Evolutionary conservation across 2,329 filamentous ascomycete species (phyloP).

Genomic region (Neurospora crassa): DNA sequence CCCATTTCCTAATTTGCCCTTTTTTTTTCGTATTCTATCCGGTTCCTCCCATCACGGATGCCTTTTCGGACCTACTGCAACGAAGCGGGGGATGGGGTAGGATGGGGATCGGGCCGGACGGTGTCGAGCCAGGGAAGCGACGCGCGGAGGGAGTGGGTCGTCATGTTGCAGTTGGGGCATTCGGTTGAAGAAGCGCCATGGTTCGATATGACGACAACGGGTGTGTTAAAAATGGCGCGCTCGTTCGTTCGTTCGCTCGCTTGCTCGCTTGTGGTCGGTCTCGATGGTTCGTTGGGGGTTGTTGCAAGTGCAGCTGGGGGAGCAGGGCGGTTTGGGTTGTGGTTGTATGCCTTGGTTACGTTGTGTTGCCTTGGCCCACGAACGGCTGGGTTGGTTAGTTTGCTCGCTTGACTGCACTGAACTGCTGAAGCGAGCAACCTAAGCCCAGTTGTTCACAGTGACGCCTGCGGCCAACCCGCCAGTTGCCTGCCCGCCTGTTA

Average conservation of each 20-base stretch:
- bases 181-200: not conserved
- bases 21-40: not conserved
- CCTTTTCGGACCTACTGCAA: constrained; percentile 1
- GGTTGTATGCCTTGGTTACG: constrained; percentile 5
- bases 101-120: not conserved
- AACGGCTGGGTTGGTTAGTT: constrained; percentile 3
- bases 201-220: not conserved
- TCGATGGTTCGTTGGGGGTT: not conserved
- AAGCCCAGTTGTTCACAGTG: constrained; percentile 3
- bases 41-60: not conserved
- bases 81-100: not conserved
- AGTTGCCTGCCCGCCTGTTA: not conserved
- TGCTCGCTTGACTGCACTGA: constrained; percentile 16
- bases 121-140: not conserved
- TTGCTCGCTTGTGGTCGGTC: not conserved
- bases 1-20: not conserved
- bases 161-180: not conserved
- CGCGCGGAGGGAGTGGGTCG: not conserved
- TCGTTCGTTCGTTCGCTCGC: not conserved
- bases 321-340: not conserved
- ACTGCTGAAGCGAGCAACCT: constrained; percentile 24
- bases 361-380: constrained; percentile 24
- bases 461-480: not conserved
- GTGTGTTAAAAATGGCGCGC: not conserved
- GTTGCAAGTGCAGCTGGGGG: not conserved